Evolutionary conservation across 441 rosid genomes (phyloP), one percentile per base, ranked within the genome.

Genomic region (Melastoma candidum): DNA sequence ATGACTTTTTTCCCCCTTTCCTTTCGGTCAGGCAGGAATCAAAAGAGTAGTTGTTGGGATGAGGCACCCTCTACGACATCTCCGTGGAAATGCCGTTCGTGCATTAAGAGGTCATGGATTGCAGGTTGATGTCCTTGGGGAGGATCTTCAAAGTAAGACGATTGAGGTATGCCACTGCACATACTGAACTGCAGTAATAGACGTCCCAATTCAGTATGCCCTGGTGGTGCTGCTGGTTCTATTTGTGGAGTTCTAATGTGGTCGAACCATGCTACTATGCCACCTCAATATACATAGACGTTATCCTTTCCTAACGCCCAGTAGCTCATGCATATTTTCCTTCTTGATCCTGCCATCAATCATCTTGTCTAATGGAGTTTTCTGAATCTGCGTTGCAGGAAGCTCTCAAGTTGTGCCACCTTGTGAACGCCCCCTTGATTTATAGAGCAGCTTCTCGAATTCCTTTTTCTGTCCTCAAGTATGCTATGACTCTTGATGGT

Each of bases 401-500:
- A 54, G 90, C 96, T 70, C 81, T 75, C 64, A 83, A 83, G 63
- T 66, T 77, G 44, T 87, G 95, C 69, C 81, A 81, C 49, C 81
- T 83, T 58, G 95, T 85, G 60, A 88, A 92, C 71, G 87, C 83
- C 63, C 96, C 86, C 64, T 72, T 87, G 79, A 81, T 92, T 64
- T 74, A 82, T 59, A 82, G 83, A 80, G 96, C 94, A 17, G 73
- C 79, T 67, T 80, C 93, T 67, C 77, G 72, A 3, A 84, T 88
- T 68, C 95, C 98, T 26, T 92, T 80, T 69, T 87, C 90, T 49
- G 74, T 83, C 65, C 83, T 92, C 47, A 92, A 92, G 80, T 92
- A 92, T 71, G 98, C 98, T 26, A 92, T 92, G 87, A 85, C 95
- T 49, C 87, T 87, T 64, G 95, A 92, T 63, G 98, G 96, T 90